Base-by-base conservation (phyloP, 768 basidiomycete species). In the Russula dissimulans region DNA sequence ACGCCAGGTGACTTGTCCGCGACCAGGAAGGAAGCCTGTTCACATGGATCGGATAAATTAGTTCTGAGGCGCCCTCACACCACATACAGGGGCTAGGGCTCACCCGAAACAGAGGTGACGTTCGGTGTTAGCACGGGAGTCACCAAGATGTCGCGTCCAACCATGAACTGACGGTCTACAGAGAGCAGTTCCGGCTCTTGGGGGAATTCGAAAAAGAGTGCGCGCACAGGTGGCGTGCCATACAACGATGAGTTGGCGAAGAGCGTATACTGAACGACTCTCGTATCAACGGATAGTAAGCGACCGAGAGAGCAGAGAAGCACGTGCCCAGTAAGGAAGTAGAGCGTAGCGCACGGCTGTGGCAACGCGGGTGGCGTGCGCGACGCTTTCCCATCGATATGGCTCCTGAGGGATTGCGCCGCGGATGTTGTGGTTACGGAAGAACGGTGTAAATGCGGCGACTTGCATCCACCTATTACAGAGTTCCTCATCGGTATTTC, bases 391-490 rank as follows among this genome's bases (percentile, higher is more conserved):
- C 89, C 90, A 92, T 44, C 81, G 76, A 65, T 86, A 91, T 3
- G 88, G 87, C 67, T 91, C 89, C 69, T 91, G 90, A n/a, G 82
- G 72, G 32, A 89, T 75, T 5, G 86, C 85, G 26, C 81, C 81
- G 55, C 74, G 75, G 36, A 76, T 71, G 62, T 88, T 88, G 70
- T 91, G 90, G 69, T 91, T 92, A 54, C 89, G 77, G 70, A 82
- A 90, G 76, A 92, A 92, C 5, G 89, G 89, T 31, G 79, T 79
- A 69, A 91, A 91, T 1, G 89, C 89, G 3, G 86, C 78, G n/a
- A 91, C 78, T 69, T 86, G 84, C 88, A 89, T 90, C 90, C 90
- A 92, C 17, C 90, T 80, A 62, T 84, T 85, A 71, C 87, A 88
- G 10, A 92, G 77, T 69, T 91, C 88, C 70, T 91, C 89, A 65